Evolutionary conservation across 495 filamentous ascomycete genomes (phyloP).

Genomic region (Neurospora pannonica): DNA sequence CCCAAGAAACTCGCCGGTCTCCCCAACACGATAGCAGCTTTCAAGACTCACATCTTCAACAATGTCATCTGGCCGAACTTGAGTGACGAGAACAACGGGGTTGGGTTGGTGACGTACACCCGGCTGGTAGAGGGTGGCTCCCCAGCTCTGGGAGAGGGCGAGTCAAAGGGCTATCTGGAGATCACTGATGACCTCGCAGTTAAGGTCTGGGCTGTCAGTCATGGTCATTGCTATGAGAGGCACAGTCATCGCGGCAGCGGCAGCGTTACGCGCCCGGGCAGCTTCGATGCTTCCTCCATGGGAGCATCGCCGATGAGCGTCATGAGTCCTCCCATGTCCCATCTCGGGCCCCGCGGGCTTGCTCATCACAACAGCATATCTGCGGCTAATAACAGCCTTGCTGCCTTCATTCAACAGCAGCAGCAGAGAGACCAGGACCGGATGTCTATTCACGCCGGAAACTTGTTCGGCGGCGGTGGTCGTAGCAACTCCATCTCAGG

Average conservation of each 20-base stretch:
- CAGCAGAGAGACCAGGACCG: slow-evolving; percentile 10
- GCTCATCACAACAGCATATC: slow-evolving; percentile 11
- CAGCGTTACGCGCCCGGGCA: slow-evolving; percentile 29
- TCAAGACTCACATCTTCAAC: slow-evolving; percentile 94
- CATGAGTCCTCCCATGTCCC: not conserved
- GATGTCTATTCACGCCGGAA: not conserved
- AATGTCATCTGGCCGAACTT: slow-evolving; percentile 97
- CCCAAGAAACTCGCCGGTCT: slow-evolving; percentile 80
- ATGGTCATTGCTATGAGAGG: slow-evolving; percentile 75
- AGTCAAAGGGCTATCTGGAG: slow-evolving; percentile 70
- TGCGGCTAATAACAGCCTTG: slow-evolving; percentile 8
- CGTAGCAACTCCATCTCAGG: slow-evolving; percentile 15
- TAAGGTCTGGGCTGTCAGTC: slow-evolving; percentile 70
- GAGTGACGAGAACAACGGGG: slow-evolving; percentile 90
- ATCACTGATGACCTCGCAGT: slow-evolving; percentile 73
- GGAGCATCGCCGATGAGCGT: not conserved
- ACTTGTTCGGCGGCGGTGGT: slow-evolving; percentile 1
- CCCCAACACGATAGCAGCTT: slow-evolving; percentile 72
- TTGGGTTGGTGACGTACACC: slow-evolving; percentile 84
- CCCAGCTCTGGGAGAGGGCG: slow-evolving; percentile 64
- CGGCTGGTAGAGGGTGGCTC: slow-evolving; percentile 82
- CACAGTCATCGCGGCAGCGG: slow-evolving; percentile 52
- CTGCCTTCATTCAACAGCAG: slow-evolving; percentile 13
- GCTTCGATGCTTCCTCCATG: slow-evolving; percentile 22
- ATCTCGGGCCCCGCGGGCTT: slow-evolving; percentile 5